Base-by-base conservation (phyloP, 768 basidiomycete genomes). In the Hebeloma cylindrosporum region DNA sequence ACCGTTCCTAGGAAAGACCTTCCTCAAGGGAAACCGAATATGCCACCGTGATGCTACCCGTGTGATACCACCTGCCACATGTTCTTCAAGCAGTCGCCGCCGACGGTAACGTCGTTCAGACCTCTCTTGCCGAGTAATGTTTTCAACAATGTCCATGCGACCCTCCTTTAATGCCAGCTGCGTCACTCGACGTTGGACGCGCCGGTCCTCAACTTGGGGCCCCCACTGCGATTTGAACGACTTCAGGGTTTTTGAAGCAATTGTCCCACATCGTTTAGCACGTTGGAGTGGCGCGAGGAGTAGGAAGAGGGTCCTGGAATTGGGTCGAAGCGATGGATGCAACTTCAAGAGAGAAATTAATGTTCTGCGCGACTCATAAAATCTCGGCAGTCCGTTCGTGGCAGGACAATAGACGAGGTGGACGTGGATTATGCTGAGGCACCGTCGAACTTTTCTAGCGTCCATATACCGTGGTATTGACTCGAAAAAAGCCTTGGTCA, bases 101-200 rank as follows among this genome's bases (percentile, higher is more conserved):
- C 45, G 44, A 16, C 49, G 52, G 30, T 17, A 31, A 30, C 26
- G 10, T 22, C 52, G 37, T 13, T 45, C 40, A 28, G 32, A 33
- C 27, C 34, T 18, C 43, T 48, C 51, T 26, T 6, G 29, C 22
- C 20, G 25, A 22, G 31, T 17, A 21, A 58, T 49, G 26, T 56
- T 57, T 46, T 65, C 41, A 13, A 68, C 65, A 45, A 85, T 74
- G 54, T 80, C 79, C 49, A 68, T 61, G 33, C 82, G 74, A 11
- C 82, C 78, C 65, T 88, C 79, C 60, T 82, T 85, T 43, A 83
- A 56, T 22, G 84, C 85, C 35, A 85, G 67, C 30, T 61, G 64
- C 4, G 74, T 73, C 40, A 88, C 61, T 30, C 82, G 77, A 45
- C 80, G 75, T 56, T 77, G 73, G 16, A 88, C 84, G 16, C 70